Conservation (phyloP, 495 filamentous ascomycete species). For the Aspergillus funiculosus region DNA sequence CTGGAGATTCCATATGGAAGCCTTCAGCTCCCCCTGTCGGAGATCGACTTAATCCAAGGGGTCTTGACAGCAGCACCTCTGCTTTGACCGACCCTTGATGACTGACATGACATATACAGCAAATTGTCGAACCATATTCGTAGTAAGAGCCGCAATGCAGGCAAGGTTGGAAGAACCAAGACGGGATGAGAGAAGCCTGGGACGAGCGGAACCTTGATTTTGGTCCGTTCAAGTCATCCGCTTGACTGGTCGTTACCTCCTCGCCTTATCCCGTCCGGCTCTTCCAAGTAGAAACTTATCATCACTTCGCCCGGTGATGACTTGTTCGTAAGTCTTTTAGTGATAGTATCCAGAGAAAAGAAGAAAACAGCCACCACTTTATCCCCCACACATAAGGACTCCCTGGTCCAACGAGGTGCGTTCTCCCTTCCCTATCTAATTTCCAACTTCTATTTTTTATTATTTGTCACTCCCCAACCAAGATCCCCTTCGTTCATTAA, state of each 20-base stretch:
- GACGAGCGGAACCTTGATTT: conserved; percentile 1
- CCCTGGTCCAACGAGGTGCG: conserved; percentile 7
- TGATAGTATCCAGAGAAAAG: neutral
- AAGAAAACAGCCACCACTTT: neutral
- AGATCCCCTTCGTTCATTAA: conserved; percentile 2
- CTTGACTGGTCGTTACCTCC: too few species aligned
- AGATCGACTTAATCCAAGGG: too few species aligned
- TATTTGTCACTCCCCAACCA: neutral
- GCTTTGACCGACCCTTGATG: too few species aligned
- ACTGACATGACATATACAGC: conserved; percentile 7
- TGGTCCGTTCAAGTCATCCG: conserved; percentile 4
- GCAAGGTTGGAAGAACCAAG: neutral
- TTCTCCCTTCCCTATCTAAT: neutral
- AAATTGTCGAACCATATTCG: conserved; percentile 6
- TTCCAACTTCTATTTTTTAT: neutral
- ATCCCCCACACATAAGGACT: neutral
- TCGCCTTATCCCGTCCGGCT: too few species aligned
- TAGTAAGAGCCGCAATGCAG: conserved; percentile 17
- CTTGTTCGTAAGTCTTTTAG: conserved; percentile 12
- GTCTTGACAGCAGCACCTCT: neutral
- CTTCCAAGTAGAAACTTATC: conserved; percentile 9
- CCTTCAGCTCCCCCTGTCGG: too few species aligned
- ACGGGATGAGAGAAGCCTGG: neutral
- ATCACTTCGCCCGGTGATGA: conserved; percentile 3
- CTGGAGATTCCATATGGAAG: too few species aligned